Base-by-base conservation (phyloP, 169 alveolate genomes). In the Plasmodium adleri region DNA sequence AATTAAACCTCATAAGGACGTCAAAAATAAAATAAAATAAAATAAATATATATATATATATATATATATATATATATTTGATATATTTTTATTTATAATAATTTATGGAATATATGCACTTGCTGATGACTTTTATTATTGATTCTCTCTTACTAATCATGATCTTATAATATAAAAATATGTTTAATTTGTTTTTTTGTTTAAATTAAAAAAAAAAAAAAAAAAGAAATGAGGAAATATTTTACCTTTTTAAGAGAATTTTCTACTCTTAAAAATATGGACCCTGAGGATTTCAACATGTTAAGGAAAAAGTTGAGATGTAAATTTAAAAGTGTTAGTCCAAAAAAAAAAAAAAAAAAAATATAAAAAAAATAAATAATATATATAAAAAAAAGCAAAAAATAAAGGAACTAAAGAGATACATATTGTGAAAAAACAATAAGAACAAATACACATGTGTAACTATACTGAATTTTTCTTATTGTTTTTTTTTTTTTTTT, bases 291-390 rank as follows among this genome's bases (percentile, higher is more conserved):
- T 64, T 64, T 78, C 6, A 15, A 17, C 32, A 49, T 66, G 64
- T 78, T 78, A 60, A 78, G 54, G 60, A 78, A 66, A 78, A 78
- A 78, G 20, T 24, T 78, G 39, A 39, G 89, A 66, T 78, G 56
- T 22, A 78, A 66, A 78, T 78, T 78, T 78, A 78, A 66, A 78
- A 78, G 89, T 78, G 89, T 78, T 50, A 64, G 89, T 58, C 67
- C 56, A n/a, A 43, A 17, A 76, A 78, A 64, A 28, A 20, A 52
- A 12, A 74, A 3, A 68, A 43, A 6, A 0, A 54, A 20, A 9
- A 76, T 12, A 47, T 22, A 76, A 64, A 76, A 76, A 2, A 32
- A 24, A 52, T 32, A 63, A 17, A 24, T 72, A 20, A 24, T 15
- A 68, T 10, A 54, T 52, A 54, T 10, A 72, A 54, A 32, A 32